Evolutionary conservation across 2,329 filamentous ascomycete genomes (phyloP).

Genomic region (Polychaeton citri): DNA sequence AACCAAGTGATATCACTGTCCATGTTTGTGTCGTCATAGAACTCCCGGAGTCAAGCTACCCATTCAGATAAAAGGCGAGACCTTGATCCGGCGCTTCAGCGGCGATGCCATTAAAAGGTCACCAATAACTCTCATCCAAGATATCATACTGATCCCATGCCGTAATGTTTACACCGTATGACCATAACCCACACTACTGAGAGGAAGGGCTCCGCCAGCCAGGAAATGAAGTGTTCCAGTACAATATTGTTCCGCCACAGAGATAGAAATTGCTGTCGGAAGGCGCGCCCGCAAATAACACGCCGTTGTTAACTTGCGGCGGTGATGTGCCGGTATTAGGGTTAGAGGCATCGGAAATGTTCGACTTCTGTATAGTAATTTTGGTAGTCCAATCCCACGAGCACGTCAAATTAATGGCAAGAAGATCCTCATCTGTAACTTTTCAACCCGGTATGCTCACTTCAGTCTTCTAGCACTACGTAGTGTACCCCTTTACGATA

Average conservation of each 20-base stretch:
- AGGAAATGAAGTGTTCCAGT: conserved; percentile 17
- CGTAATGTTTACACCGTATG: conserved; percentile 12
- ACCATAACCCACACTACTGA: conserved; percentile 20
- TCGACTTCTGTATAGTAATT: conserved; percentile 13
- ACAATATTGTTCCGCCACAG: conserved; percentile 21
- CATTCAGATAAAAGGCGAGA: conserved; percentile 28
- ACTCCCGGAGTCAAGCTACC: conserved; percentile 23
- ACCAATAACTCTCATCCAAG: conserved; percentile 9
- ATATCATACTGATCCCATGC: conserved; percentile 18
- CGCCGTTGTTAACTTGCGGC: conserved; percentile 16
- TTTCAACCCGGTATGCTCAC: not conserved
- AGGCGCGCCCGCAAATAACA: conserved; percentile 14
- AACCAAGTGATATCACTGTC: conserved; percentile 8
- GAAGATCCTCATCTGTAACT: conserved; percentile 3
- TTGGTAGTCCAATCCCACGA: conserved; percentile 21
- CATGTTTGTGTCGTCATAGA: conserved; percentile 2
- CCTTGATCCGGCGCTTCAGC: conserved; percentile 25
- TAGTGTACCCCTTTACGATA: not conserved
- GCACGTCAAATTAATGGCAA: conserved; percentile 13
- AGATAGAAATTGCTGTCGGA: conserved; percentile 16
- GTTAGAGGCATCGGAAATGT: conserved; percentile 9
- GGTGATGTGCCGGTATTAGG: conserved; percentile 9
- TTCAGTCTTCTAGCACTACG: not conserved
- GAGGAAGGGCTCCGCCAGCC: conserved; percentile 14
- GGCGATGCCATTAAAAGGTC: conserved; percentile 24